phyloP scores from a whole-genome alignment of 23 red algal species.

The Gracilariopsis chorda region DNA sequence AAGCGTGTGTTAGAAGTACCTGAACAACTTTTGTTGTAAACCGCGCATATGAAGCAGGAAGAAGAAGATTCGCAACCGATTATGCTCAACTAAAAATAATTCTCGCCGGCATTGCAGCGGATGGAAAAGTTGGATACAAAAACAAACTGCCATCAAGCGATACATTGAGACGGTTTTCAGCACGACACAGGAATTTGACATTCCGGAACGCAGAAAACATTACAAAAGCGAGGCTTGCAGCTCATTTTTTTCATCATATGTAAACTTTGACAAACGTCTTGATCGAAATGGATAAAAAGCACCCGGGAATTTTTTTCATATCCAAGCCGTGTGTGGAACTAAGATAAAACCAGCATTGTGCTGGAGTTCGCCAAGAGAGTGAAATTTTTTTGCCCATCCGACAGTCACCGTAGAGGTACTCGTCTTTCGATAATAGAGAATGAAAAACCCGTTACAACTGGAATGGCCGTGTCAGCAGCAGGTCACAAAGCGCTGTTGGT shows the following conservation, averaged over 20 bases:
- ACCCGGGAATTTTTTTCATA: not conserved
- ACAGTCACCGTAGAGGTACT: not conserved
- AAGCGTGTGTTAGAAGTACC: not conserved
- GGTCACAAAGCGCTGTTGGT: not conserved
- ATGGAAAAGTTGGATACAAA: not conserved
- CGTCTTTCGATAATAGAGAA: no score
- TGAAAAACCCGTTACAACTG: not conserved
- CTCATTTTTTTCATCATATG: not conserved
- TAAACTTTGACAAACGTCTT: not conserved
- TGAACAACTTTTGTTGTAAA: not conserved
- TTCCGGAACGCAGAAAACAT: conserved; percentile 13
- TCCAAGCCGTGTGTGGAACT: not conserved
- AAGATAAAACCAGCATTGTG: not conserved
- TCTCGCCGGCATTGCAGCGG: not conserved
- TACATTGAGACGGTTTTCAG: not conserved
- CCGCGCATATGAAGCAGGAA: not conserved
- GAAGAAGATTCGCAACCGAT: not conserved
- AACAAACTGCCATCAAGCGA: not conserved
- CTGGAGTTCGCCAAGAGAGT: not conserved
- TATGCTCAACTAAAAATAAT: not conserved
- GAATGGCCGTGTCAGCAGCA: not conserved
- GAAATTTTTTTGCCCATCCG: not conserved
- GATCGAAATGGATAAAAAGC: not conserved
- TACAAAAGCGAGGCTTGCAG: not conserved
- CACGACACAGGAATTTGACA: not conserved